These are phyloP conservation scores for Leccinum disarticulatum DNA, from an alignment of 768 basidiomycete genomes.

Conservation along the genomic window DNA sequence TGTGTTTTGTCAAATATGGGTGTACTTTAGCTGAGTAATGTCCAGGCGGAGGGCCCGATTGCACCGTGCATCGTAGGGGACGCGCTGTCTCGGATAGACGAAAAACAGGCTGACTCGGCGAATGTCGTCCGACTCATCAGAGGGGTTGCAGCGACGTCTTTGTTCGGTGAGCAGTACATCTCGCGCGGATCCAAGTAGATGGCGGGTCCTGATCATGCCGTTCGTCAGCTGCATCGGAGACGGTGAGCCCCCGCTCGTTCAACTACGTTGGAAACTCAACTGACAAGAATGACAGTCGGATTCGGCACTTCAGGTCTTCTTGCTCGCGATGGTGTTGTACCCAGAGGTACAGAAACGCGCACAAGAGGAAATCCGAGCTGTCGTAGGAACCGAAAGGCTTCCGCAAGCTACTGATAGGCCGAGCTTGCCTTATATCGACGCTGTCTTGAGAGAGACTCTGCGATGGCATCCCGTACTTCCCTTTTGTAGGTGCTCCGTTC, in stretches of 20 bases:
- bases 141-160: constrained; percentile 8
- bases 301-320: background rate
- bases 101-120: background rate
- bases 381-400: constrained; percentile 8
- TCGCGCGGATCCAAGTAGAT: background rate
- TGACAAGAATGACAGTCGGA: constrained; percentile 5
- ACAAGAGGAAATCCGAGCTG: constrained; percentile 6
- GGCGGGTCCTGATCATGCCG: background rate
- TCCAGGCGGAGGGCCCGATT: background rate
- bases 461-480: constrained; percentile 11
- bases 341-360: constrained; percentile 11
- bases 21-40: background rate
- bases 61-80: constrained; percentile 8
- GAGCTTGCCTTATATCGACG: background rate
- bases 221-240: constrained; percentile 8
- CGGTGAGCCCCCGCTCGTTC: background rate
- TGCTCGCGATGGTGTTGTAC: constrained; percentile 9
- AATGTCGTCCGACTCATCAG: constrained; percentile 1
- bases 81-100: constrained; percentile 2
- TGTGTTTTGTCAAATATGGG: background rate
- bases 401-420: background rate
- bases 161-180: constrained; percentile 2
- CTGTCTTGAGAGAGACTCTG: background rate
- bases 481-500: constrained; percentile 1
- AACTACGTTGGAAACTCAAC: background rate